These are phyloP conservation scores for Tolypocladium amazonense DNA, from an alignment of 2,329 filamentous ascomycete species.

Conservation along the genomic window DNA sequence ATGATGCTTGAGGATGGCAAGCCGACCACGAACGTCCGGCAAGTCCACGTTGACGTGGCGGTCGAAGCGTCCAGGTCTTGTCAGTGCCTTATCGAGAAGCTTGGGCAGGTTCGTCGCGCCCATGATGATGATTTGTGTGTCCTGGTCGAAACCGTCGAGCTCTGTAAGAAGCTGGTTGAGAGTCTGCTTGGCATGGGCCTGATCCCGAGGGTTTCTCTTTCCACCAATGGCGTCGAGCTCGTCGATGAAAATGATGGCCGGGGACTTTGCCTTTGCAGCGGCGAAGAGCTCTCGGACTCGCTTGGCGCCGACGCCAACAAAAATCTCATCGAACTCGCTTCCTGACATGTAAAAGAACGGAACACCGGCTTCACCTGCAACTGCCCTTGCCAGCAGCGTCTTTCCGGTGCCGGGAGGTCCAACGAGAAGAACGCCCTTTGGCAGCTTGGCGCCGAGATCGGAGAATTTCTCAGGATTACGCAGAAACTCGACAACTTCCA, in stretches of 20 bases:
- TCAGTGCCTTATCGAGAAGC: constrained; percentile 86
- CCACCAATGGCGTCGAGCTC: constrained; percentile 91
- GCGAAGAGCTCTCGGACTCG: constrained; percentile 88
- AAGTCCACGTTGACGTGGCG: constrained; percentile 81
- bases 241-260: constrained; percentile 91
- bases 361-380: constrained; percentile 92
- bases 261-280: constrained; percentile 74
- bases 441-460: constrained; percentile 87
- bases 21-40: constrained; percentile 84
- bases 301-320: constrained; percentile 93
- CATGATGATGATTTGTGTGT: constrained; percentile 88
- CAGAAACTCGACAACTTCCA: constrained; percentile 93
- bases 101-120: constrained; percentile 95
- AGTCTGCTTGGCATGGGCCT: constrained; percentile 93
- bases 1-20: constrained; percentile 89
- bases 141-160: constrained; percentile 92
- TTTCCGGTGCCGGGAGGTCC: constrained; percentile 97
- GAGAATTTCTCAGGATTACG: constrained; percentile 90
- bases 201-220: constrained; percentile 85
- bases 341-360: constrained; percentile 99
- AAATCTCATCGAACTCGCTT: constrained; percentile 96
- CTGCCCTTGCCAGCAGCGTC: constrained; percentile 86
- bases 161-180: constrained; percentile 95
- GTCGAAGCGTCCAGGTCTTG: constrained; percentile 89
- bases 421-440: constrained; percentile 90